Evolutionary conservation across 148 eudicot species (phyloP), one percentile per base, ranked within the genome.

Genomic region (Rhododendron mucronatum): DNA sequence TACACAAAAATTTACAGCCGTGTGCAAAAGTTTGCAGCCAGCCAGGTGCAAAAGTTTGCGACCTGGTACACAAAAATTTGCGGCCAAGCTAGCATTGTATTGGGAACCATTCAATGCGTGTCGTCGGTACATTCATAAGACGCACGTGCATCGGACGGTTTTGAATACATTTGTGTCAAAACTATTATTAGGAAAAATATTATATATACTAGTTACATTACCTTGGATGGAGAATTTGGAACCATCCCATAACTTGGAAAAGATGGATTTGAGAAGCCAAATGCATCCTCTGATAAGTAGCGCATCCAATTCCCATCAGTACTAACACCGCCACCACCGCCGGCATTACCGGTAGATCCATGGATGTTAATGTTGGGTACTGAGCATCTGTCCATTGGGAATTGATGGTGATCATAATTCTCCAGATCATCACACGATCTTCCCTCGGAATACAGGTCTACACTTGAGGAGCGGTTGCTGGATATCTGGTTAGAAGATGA

Each of bases 221-320:
- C 98, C 96, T 92, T 96, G 26, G 97, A 91, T 48, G 95, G 93
- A 37, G 93, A 93, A 88, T 92, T 89, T 3, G 94, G 80, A 53
- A 85, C 61, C 73, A 92, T 61, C 4, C 87, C 91, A 61, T 61
- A 89, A 59, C 85, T 87, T 2, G 91, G 86, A 41, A 90, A 91
- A 69, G 75, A 28, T 3, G 92, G 39, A 11, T 91, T 90, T 30
- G 88, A 82, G 44, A 88, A 90, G 88, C 88, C 51, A 45, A 92
- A 92, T 57, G 93, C 95, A 30, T 96, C 99, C 76, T 94, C 98
- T 44, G 95, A 92, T 81, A 95, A 95, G 89, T 93, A 95, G 12
- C 94, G 95, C 92, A 93, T 90, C 99, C 99, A 96, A 82, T 91
- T 95, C 23, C 83, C 90, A 80, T 96, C 98, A 5, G 44, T 41